Conservation (phyloP, 2,329 filamentous ascomycete genomes). For the Elsinoe arachidis region DNA sequence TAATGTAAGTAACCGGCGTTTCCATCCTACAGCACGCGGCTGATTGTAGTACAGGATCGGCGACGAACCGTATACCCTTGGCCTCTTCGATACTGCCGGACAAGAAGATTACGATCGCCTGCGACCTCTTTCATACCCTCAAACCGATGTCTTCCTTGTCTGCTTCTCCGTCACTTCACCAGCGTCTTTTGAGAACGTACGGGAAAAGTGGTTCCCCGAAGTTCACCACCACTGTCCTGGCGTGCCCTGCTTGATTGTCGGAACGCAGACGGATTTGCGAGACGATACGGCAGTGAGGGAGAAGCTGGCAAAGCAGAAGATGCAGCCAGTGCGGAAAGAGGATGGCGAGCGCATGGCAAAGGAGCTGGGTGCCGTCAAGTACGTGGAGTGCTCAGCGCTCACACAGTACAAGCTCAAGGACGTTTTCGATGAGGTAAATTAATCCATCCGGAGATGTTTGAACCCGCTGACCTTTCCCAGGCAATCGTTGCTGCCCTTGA, state of each 20-base stretch:
- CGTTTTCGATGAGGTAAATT: slow-evolving; percentile 90
- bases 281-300: slow-evolving; percentile 81
- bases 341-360: slow-evolving; percentile 95
- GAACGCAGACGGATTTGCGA: slow-evolving; percentile 90
- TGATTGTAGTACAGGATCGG: slow-evolving; percentile 64
- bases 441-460: neutral
- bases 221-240: slow-evolving; percentile 98
- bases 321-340: slow-evolving; percentile 83
- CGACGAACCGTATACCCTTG: slow-evolving; percentile 94
- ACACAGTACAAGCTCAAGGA: slow-evolving; percentile 99
- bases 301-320: slow-evolving; percentile 92
- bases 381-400: slow-evolving; percentile 95
- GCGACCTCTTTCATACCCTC: slow-evolving; percentile 90
- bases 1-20: slow-evolving; percentile 68
- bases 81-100: slow-evolving; percentile 95
- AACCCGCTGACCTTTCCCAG: slow-evolving; percentile 39
- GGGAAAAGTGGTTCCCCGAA: slow-evolving; percentile 98
- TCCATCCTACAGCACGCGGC: neutral
- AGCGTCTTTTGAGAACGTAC: slow-evolving; percentile 97
- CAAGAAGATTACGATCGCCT: slow-evolving; percentile 99
- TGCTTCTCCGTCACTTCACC: slow-evolving; percentile 98
- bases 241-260: slow-evolving; percentile 94
- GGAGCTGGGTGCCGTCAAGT: slow-evolving; percentile 95
- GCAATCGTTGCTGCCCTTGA: slow-evolving; percentile 93
- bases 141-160: slow-evolving; percentile 97